These are phyloP conservation scores for Phellopilus nigrolimitatus DNA, from an alignment of 1,284 basidiomycete species.

Conservation along the genomic window DNA sequence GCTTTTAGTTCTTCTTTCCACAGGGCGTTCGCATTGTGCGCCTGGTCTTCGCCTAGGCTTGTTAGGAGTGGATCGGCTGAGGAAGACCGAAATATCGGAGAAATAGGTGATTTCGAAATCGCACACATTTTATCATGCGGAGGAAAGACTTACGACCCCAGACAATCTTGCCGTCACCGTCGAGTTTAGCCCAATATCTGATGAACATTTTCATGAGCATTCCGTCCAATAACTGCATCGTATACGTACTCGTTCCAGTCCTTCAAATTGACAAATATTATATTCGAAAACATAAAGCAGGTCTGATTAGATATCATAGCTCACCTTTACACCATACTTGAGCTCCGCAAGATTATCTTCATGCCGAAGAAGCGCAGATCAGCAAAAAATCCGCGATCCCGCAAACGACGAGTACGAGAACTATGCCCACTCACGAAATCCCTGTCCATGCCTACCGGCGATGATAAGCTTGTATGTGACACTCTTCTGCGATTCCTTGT, in stretches of 20 bases:
- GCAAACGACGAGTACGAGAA: too few species aligned
- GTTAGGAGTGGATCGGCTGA: conserved; percentile 76
- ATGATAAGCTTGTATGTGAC: conserved; percentile 60
- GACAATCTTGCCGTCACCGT: conserved; percentile 64
- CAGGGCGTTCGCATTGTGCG: conserved; percentile 43
- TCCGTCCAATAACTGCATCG: conserved; percentile 57
- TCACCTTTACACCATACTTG: conserved; percentile 62
- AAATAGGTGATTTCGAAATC: not conserved
- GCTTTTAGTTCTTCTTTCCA: conserved; percentile 55
- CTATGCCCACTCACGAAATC: conserved; percentile 46
- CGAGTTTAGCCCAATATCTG: conserved; percentile 67
- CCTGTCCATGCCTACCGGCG: conserved; percentile 69
- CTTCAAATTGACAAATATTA: not conserved
- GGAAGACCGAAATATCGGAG: not conserved
- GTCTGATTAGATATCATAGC: too few species aligned
- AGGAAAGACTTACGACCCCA: conserved; percentile 71
- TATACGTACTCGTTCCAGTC: conserved; percentile 56
- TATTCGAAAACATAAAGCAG: conserved; percentile 3
- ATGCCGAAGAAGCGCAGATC: conserved; percentile 7
- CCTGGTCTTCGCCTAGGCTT: conserved; percentile 59
- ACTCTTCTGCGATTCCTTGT: conserved; percentile 34
- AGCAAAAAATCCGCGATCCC: too few species aligned
- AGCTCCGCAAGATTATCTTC: conserved; percentile 73
- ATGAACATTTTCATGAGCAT: too few species aligned
- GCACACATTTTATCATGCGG: not conserved